Base-by-base conservation (phyloP, 768 basidiomycete genomes). In the Boletus reticuloceps region DNA sequence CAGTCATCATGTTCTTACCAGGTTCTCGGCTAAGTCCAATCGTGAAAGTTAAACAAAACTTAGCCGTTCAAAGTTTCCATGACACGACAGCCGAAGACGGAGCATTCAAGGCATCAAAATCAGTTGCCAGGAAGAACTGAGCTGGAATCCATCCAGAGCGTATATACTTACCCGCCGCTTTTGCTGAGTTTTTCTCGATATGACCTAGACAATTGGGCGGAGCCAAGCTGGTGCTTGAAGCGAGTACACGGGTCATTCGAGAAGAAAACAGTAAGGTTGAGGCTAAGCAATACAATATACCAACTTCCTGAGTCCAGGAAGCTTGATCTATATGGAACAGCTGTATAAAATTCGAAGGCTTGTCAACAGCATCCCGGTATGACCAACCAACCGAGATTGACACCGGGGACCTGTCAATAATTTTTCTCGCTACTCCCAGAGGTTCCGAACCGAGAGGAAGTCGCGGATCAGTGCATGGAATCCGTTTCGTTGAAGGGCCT, bases 1-100 rank as follows among this genome's bases (percentile, higher is more conserved):
- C 47, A 22, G n/a, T 9, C 41, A 37, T 41, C 12, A 32, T 19
- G 42, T 46, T 39, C 19, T 8, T 19, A 46, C 13, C 34, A 13
- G 19, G 13, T 27, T 20, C 36, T 49, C 54, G 54, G 54, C 54
- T 44, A 32, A 39, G 42, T 16, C 36, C 54, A 31, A 8, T 39
- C 27, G 34, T 13, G 29, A 45, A 54, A 43, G 47, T 17, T 32
- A 58, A 49, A 51, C 9, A 29, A 29, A 6, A 29, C 60, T 53
- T 47, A 40, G 51, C 58, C 54, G 50, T 46, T 54, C 61, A 60
- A 60, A 31, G 62, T 64, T 53, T 56, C 39, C 37, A 45, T 38
- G 51, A 2, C 47, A 43, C 25, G 32, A 39, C 39, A 31, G 25
- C 29, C 32, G 9, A 14, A n/a, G 44, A 47, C 20, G 47, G 50